Conservation (phyloP, 805 yeast genomes). For the Pichia californica region DNA sequence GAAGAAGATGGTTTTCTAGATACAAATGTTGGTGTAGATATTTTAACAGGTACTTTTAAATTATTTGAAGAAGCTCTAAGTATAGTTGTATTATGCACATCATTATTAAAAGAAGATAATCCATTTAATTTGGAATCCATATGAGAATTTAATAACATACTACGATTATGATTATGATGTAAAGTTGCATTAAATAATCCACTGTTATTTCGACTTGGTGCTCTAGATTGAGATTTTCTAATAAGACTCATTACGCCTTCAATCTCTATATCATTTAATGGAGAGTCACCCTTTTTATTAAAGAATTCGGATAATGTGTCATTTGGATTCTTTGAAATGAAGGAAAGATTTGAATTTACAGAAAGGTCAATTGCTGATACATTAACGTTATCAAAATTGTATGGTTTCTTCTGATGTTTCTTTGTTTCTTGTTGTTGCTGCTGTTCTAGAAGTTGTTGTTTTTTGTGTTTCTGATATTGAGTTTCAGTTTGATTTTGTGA, state of each 20-base stretch:
- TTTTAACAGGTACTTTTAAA: slow-evolving; percentile 19
- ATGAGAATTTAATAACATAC: slow-evolving; percentile 4
- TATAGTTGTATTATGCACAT: slow-evolving; percentile 14
- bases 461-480: not conserved
- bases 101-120: slow-evolving; percentile 10
- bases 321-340: slow-evolving; percentile 39
- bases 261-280: slow-evolving; percentile 65
- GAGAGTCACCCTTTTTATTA: slow-evolving; percentile 65
- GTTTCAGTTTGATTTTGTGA: not conserved
- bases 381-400: slow-evolving; percentile 7
- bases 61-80: slow-evolving; percentile 19
- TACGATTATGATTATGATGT: slow-evolving; percentile 2
- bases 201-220: slow-evolving; percentile 11
- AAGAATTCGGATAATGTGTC: slow-evolving; percentile 64
- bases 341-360: slow-evolving; percentile 14
- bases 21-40: slow-evolving; percentile 23
- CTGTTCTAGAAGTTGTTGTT: not conserved
- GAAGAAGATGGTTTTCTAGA: slow-evolving; percentile 9
- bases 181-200: slow-evolving; percentile 1
- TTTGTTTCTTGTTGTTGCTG: not conserved
- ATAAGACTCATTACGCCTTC: slow-evolving; percentile 72
- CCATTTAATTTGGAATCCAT: slow-evolving; percentile 1
- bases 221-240: slow-evolving; percentile 29
- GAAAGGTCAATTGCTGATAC: slow-evolving; percentile 18
- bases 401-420: no score